Evolutionary conservation across 2,329 filamentous ascomycete species (phyloP), one percentile per base, ranked within the genome.

Genomic region (Achaetomium macrosporum): DNA sequence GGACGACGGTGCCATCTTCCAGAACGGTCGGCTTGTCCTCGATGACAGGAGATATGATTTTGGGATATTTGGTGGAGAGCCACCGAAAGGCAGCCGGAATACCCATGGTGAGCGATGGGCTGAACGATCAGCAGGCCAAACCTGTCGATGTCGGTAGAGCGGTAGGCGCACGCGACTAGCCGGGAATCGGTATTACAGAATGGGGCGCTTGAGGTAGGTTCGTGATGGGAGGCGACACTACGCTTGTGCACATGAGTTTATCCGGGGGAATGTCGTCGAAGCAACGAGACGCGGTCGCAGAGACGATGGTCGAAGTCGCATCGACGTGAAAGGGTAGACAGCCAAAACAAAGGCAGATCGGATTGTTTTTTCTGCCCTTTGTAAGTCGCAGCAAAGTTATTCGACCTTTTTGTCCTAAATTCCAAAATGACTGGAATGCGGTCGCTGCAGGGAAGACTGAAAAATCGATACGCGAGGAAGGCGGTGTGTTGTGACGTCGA

Each of bases 61-160:
- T 97, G 56, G 93, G 93, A 67, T 97, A 96, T 69, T 95, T 97
- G 74, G 85, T 88, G 70, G 90, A 95, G 56, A 97, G 84, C 90
- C 91, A 99, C 81, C 91, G 82, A 71, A 96, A 97, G 60, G 93
- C 87, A 57, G 91, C 90, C 62, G 90, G 90, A 65, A 96, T 91
- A 86, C 90, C 90, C 90, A 96, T 96, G 15, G 45, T 45, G 40
- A 47, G 5, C 29, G 30, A 36, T n/a, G 16, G 12, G 33, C 11
- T 1, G n/a, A 19, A n/a, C 6, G 20, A 6, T 29, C 35, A 15
- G 11, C 35, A 45, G 15, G 40, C n/a, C 36, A 35, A 19, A 19
- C 25, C 25, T n/a, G 33, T 41, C 10, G 25, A 15, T 12, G 17
- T 33, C n/a, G 15, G 20, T 25, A 6, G 30, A 39, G 16, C 5